phyloP scores from a whole-genome alignment of 495 filamentous ascomycete genomes.

The Talaromyces stipitatus region DNA sequence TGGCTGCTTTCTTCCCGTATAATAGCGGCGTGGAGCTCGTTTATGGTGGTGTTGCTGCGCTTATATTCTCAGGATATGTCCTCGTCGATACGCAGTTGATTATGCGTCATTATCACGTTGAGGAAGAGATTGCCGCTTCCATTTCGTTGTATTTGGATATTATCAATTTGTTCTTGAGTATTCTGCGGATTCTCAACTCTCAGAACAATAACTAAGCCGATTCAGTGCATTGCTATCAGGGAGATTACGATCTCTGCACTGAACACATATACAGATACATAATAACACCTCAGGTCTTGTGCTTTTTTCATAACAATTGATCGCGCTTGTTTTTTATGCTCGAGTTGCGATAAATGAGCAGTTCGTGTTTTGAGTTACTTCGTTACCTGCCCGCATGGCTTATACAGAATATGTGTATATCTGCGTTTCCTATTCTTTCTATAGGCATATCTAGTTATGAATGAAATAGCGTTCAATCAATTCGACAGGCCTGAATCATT shows the following conservation, averaged over 20 bases:
- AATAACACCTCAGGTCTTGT: not conserved
- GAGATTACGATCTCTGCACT: not conserved
- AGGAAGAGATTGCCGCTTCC: constrained; percentile 96
- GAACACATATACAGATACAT: not conserved
- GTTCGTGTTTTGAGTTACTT: not conserved
- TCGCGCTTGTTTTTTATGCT: not conserved
- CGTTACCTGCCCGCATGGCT: not conserved
- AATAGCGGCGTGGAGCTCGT: constrained; percentile 70
- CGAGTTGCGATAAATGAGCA: not conserved
- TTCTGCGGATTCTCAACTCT: constrained; percentile 82
- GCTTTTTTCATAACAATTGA: not conserved
- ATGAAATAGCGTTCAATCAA: not conserved
- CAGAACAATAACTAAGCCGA: constrained; percentile 34
- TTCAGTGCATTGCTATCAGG: too few species aligned
- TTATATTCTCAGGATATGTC: constrained; percentile 91
- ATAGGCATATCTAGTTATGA: not conserved
- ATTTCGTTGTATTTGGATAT: constrained; percentile 95
- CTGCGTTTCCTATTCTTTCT: not conserved
- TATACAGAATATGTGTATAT: too few species aligned
- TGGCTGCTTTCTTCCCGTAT: constrained; percentile 76
- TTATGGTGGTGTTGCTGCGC: constrained; percentile 70
- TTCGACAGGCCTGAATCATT: too few species aligned
- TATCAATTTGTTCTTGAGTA: constrained; percentile 92
- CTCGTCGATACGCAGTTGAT: constrained; percentile 94
- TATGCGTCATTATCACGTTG: constrained; percentile 90